Conservation (phyloP, 805 yeast species). For the Saccharomycopsis capsularis region DNA sequence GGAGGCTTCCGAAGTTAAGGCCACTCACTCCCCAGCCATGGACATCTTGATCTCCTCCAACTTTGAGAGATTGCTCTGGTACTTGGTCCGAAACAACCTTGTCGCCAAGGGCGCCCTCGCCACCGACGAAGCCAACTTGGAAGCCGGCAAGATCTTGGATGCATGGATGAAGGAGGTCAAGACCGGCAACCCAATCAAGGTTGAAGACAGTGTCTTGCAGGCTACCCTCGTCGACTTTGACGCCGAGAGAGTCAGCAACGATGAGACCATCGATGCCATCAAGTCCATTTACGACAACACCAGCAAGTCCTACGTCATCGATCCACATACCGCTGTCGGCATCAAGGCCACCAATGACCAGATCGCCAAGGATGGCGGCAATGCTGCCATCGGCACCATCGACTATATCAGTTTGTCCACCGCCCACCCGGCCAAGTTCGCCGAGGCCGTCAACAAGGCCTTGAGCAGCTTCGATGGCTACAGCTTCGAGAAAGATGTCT, state of each 20-base stretch:
- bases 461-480: constrained; percentile 60
- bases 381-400: constrained; percentile 30
- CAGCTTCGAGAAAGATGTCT: constrained; percentile 79
- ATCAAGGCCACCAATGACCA: constrained; percentile 67
- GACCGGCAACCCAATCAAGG: constrained; percentile 66
- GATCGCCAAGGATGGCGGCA: constrained; percentile 41
- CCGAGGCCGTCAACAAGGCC: constrained; percentile 89
- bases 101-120: constrained; percentile 41
- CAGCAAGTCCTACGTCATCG: constrained; percentile 68
- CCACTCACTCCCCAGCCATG: constrained; percentile 97
- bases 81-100: constrained; percentile 65
- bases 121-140: constrained; percentile 44
- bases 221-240: constrained; percentile 66
- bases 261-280: constrained; percentile 74
- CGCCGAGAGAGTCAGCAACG: constrained; percentile 74
- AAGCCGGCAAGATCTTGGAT: constrained; percentile 69
- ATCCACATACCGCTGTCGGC: constrained; percentile 97
- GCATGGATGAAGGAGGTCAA: constrained; percentile 78
- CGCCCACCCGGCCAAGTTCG: constrained; percentile 98
- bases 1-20: constrained; percentile 60
- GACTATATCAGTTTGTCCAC: constrained; percentile 78
- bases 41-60: constrained; percentile 93
- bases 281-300: constrained; percentile 54
- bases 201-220: constrained; percentile 53
- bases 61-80: constrained; percentile 96